These are phyloP conservation scores for Hygrophila difformis DNA, from an alignment of 257 asterid species.

Conservation along the genomic window DNA sequence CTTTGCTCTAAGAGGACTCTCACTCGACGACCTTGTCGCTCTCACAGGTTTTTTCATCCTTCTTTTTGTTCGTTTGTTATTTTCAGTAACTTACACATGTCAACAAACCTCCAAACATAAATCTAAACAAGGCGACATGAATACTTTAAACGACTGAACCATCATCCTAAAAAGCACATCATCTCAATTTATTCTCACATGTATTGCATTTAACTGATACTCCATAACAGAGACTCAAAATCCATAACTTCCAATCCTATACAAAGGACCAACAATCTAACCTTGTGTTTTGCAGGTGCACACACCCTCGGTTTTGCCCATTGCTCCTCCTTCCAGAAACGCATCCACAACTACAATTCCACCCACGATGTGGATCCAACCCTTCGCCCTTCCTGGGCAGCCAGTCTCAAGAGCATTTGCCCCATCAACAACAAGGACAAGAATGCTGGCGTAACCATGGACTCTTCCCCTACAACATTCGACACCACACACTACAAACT, in stretches of 20 bases:
- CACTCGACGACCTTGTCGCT: constrained; percentile 54
- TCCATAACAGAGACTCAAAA: too few relatives aligned
- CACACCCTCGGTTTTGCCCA: constrained; percentile 86
- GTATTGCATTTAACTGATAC: too few relatives aligned
- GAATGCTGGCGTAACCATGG: constrained; percentile 62
- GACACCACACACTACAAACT: constrained; percentile 68
- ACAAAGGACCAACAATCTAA: too few relatives aligned
- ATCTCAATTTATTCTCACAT: too few relatives aligned
- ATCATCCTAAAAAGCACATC: too few relatives aligned
- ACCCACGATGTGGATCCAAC: constrained; percentile 71
- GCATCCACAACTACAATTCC: constrained; percentile 60
- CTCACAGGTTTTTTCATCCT: constrained; percentile 38
- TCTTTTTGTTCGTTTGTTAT: too few relatives aligned
- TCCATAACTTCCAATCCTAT: too few relatives aligned
- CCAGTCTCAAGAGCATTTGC: constrained; percentile 39
- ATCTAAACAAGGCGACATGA: too few relatives aligned
- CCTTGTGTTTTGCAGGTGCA: too few relatives aligned
- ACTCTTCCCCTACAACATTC: constrained; percentile 57
- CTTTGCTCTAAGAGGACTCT: constrained; percentile 61
- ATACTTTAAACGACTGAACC: too few relatives aligned
- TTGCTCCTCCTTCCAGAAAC: constrained; percentile 55
- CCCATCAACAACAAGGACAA: constrained; percentile 36
- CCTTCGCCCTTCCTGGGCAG: constrained; percentile 51
- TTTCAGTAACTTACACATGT: too few relatives aligned
- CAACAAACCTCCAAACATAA: too few relatives aligned